Evolutionary conservation across 495 filamentous ascomycete species (phyloP), one percentile per base, ranked within the genome.

Genomic region (Penicillium tannophilum): DNA sequence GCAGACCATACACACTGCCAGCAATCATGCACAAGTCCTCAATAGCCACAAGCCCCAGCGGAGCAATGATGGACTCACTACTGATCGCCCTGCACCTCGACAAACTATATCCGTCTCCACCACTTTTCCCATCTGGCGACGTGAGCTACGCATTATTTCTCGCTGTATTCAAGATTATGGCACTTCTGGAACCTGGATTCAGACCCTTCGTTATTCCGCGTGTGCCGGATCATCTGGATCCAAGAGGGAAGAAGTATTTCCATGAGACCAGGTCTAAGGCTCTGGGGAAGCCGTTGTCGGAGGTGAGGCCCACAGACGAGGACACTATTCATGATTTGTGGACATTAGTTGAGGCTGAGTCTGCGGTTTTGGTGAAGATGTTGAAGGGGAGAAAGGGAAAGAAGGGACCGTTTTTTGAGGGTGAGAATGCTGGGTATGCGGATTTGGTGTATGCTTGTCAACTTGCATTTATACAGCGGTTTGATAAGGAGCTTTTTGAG

Each of bases 41-140:
- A 0, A 50, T 70, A 17, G 52, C 45, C 0, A 58, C 63, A 1
- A 70, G 63, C 39, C 54, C 66, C 6, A 44, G 63, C 12, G 67
- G 67, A 16, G 57, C 60, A 2, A 39, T 75, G 26, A 72, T 72
- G 64, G 69, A 76, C 52, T 76, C 74, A 2, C 55, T 71, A 5
- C 56, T 66, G 5, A 75, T 76, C 42, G 72, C 73, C 23, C 20
- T 60, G 6, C 68, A 75, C 36, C 62, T 75, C 6, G 72, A 76
- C 48, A 68, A 64, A 28, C 33, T 58, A 6, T 72, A 62, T 56
- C 69, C 74, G 5, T 65, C 61, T 2, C 70, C 55, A 8, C 55
- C 69, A n/a, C 55, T 74, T 3, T 69, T 71, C 50, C 70, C 68
- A 20, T 69, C 65, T 2, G 70, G 65, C 20, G 60, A 68, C 31